phyloP scores from a whole-genome alignment of 176 grass and related monocot genomes.

The Carex littledalei region DNA sequence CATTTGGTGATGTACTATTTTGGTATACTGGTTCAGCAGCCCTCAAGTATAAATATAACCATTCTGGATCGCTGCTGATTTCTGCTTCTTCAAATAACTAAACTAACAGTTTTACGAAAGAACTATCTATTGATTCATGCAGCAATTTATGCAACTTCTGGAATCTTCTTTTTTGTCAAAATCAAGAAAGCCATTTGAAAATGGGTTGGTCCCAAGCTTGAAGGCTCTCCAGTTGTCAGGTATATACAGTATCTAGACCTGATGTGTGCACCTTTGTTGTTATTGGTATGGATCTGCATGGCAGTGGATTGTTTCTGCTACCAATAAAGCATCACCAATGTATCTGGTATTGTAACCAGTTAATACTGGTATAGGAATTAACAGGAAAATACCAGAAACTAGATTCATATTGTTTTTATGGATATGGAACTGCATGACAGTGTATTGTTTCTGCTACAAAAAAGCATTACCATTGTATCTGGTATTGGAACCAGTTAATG shows the following conservation, averaged over 20 bases:
- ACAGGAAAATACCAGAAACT: background rate
- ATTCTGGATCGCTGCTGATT: background rate
- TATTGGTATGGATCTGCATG: background rate
- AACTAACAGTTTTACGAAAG: background rate
- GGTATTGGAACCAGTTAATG: background rate
- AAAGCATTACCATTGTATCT: background rate
- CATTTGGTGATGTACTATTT: background rate
- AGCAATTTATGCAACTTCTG: conserved; percentile 76
- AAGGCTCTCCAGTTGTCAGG: conserved; percentile 44
- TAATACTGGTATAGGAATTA: background rate
- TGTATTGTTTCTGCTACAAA: background rate
- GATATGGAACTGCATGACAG: background rate
- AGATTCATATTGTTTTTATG: background rate
- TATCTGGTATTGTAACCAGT: background rate
- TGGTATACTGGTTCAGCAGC: background rate
- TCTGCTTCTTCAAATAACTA: background rate
- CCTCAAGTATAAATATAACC: background rate
- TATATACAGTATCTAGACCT: conserved; percentile 25
- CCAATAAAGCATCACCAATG: background rate
- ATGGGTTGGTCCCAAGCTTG: conserved; percentile 26
- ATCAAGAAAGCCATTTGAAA: conserved; percentile 20
- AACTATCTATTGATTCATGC: conserved; percentile 2
- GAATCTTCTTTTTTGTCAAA: conserved; percentile 55
- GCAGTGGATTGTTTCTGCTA: background rate
- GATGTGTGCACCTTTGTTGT: conserved; percentile 13